These are phyloP conservation scores for Apophysomyces trapeziformis DNA, from an alignment of 371 early-diverging fungal genomes.

Conservation along the genomic window DNA sequence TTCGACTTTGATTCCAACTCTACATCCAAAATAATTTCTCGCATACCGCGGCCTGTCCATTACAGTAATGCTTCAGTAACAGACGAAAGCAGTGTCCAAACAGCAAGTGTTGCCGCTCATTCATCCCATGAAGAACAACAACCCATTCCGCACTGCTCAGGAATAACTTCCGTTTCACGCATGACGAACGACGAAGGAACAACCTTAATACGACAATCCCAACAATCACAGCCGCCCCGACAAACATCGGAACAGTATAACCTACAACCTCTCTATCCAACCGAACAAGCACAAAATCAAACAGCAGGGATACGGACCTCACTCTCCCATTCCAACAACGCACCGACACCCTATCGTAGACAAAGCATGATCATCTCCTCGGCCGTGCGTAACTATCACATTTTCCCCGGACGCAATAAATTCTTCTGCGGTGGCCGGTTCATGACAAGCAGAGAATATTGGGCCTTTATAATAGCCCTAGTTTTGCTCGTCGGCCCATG, in stretches of 20 bases:
- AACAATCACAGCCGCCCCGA: background rate
- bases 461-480: conserved; percentile 71
- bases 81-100: conserved; percentile 13
- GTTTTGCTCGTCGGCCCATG: conserved; percentile 68
- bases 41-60: background rate
- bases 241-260: conserved; percentile 9
- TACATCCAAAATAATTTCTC: background rate
- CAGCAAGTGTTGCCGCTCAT: conserved; percentile 11
- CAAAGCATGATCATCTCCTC: background rate
- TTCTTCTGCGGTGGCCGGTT: conserved; percentile 74
- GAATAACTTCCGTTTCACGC: conserved; percentile 21
- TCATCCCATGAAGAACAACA: conserved; percentile 14
- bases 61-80: conserved; percentile 13
- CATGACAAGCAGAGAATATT: conserved; percentile 69
- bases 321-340: background rate
- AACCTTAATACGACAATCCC: conserved; percentile 19
- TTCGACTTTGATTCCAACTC: conserved; percentile 20
- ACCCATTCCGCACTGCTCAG: conserved; percentile 22
- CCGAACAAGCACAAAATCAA: background rate
- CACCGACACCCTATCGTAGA: background rate
- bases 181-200: conserved; percentile 27
- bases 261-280: background rate
- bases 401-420: conserved; percentile 51
- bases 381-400: conserved; percentile 31
- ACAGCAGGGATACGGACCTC: background rate